Evolutionary conservation across 148 eudicot genomes (phyloP).

Genomic region (Rheum nobile): DNA sequence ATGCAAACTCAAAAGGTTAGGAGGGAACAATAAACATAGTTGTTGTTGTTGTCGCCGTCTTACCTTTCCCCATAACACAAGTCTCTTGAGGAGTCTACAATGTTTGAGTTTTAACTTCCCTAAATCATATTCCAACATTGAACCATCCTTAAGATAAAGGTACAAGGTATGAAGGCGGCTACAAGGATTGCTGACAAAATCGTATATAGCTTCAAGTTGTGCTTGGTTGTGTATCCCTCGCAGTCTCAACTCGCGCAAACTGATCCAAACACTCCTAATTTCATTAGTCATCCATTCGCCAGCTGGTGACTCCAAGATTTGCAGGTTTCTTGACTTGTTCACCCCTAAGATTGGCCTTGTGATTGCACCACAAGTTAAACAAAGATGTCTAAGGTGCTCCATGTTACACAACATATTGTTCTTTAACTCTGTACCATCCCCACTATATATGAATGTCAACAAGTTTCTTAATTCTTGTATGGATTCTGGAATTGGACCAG

Average conservation of each 20-base stretch:
- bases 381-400: neutral
- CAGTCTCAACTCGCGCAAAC: neutral
- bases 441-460: neutral
- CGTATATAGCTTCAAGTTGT: neutral
- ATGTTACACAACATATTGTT: neutral
- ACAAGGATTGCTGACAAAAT: neutral
- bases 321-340: neutral
- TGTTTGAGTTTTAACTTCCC: neutral
- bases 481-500: neutral
- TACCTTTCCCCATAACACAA: neutral
- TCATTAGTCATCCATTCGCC: neutral
- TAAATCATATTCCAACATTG: neutral
- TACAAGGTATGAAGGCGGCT: neutral
- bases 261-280: neutral
- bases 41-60: neutral
- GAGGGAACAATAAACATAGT: neutral
- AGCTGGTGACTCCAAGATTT: neutral
- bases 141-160: neutral
- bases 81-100: neutral
- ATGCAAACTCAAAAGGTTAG: neutral
- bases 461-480: neutral
- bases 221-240: neutral
- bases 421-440: neutral
- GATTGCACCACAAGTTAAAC: neutral
- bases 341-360: neutral